Conservation (phyloP, 2,329 filamentous ascomycete species). For the Arthrobotrys sinensis region DNA sequence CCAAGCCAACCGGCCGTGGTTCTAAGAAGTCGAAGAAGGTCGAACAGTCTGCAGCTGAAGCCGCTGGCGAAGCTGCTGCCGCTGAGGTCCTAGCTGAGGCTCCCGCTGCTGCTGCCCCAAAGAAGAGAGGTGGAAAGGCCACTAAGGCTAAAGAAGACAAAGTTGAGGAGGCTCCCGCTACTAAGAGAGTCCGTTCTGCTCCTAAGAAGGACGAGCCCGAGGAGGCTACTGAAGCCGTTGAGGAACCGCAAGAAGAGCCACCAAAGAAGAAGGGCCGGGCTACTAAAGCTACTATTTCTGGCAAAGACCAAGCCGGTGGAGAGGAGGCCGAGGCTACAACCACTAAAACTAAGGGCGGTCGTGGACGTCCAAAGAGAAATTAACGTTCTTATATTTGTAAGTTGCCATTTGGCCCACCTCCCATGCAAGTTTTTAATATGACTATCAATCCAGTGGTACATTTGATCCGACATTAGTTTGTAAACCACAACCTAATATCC, state of each 20-base stretch:
- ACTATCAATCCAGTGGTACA: not conserved
- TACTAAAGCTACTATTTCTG: slow-evolving; percentile 46
- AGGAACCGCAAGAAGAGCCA: slow-evolving; percentile 30
- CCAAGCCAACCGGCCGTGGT: slow-evolving; percentile 45
- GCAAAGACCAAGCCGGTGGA: slow-evolving; percentile 27
- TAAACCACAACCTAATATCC: not conserved
- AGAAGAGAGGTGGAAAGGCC: slow-evolving; percentile 13
- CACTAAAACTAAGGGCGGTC: slow-evolving; percentile 36
- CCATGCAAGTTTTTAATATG: not conserved
- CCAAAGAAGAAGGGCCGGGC: slow-evolving; percentile 43
- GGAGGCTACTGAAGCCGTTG: slow-evolving; percentile 19
- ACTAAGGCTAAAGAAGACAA: slow-evolving; percentile 19
- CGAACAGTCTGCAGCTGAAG: slow-evolving; percentile 23
- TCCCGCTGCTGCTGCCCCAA: slow-evolving; percentile 1
- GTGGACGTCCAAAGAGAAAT: slow-evolving; percentile 45
- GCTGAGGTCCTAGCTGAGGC: slow-evolving; percentile 1
- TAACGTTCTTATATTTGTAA: slow-evolving; percentile 22
- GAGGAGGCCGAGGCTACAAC: slow-evolving; percentile 37
- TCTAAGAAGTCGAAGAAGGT: slow-evolving; percentile 36
- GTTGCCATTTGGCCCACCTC: not conserved
- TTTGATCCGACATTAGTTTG: not conserved
- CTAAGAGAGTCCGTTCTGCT: slow-evolving; percentile 23
- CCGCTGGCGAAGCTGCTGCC: slow-evolving; percentile 3
- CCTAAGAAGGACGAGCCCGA: slow-evolving; percentile 35
- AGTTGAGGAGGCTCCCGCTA: slow-evolving; percentile 24